Conservation (phyloP, 78 protist genomes). For the Pigoraptor vietnamica region DNA sequence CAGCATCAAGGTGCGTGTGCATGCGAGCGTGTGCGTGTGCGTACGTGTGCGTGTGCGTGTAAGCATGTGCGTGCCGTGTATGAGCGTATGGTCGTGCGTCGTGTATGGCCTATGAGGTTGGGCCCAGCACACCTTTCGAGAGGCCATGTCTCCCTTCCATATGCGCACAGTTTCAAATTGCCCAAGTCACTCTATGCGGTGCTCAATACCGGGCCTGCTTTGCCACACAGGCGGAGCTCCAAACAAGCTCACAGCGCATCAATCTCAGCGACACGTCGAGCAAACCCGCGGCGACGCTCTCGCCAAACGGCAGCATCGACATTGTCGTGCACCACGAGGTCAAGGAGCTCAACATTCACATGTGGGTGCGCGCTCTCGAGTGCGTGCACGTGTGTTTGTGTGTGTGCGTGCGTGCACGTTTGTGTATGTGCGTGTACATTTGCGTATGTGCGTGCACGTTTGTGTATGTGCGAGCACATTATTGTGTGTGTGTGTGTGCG, state of each 20-base stretch:
- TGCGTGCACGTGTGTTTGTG: neutral
- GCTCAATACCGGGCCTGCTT: no score
- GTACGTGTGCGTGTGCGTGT: neutral
- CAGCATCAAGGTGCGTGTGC: neutral
- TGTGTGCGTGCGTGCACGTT: neutral
- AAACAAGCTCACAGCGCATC: neutral
- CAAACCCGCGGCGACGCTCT: neutral
- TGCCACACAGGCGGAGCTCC: neutral
- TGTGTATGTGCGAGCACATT: neutral
- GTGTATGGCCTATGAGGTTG: neutral
- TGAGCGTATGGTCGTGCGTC: neutral
- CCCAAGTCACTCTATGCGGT: no score
- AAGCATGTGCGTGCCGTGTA: neutral
- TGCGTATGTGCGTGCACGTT: neutral
- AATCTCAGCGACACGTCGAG: neutral
- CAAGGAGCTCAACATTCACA: slow-evolving; percentile 17
- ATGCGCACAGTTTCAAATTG: no score
- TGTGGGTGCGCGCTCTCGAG: neutral
- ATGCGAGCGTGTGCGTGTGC: neutral
- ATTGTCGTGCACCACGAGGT: slow-evolving; percentile 19
- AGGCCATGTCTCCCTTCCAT: no score
- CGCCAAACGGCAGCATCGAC: neutral
- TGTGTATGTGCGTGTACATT: neutral
- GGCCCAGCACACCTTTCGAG: neutral
- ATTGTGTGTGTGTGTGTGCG: neutral